Evolutionary conservation across 345 rosid species (phyloP).

Genomic region (Citrus reticulata): DNA sequence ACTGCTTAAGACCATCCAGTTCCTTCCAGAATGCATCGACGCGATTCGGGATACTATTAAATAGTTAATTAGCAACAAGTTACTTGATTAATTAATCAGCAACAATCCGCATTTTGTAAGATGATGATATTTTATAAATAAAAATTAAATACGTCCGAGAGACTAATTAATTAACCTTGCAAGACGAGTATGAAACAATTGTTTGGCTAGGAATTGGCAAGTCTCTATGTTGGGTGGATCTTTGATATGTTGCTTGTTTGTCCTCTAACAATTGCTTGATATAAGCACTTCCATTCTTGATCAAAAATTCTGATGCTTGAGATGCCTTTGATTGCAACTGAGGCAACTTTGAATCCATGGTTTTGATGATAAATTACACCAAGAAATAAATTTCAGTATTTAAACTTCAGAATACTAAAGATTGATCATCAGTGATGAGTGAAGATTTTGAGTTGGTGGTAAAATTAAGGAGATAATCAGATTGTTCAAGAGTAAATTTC

Average conservation of each 20-base stretch:
- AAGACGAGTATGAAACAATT: slow-evolving; percentile 41
- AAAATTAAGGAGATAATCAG: not conserved
- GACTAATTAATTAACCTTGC: slow-evolving; percentile 30
- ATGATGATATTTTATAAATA: too few relatives aligned
- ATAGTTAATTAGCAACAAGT: not conserved
- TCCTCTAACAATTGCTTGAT: slow-evolving; percentile 36
- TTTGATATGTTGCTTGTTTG: slow-evolving; percentile 41
- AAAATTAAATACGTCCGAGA: too few relatives aligned
- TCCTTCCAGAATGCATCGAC: slow-evolving; percentile 48
- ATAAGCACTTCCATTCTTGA: slow-evolving; percentile 41
- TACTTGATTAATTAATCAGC: not conserved
- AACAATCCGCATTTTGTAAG: too few relatives aligned
- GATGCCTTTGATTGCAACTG: slow-evolving; percentile 35
- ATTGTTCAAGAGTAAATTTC: not conserved
- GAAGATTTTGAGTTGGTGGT: not conserved
- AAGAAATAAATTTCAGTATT: not conserved
- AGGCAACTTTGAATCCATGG: slow-evolving; percentile 38
- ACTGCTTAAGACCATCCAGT: slow-evolving; percentile 28
- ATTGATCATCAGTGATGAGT: not conserved
- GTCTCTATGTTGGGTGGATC: slow-evolving; percentile 37
- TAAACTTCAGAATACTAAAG: not conserved
- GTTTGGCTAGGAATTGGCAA: slow-evolving; percentile 37
- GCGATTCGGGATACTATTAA: slow-evolving; percentile 33
- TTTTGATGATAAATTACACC: not conserved
- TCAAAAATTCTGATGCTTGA: slow-evolving; percentile 28